A percentile compares a stretch with the other conserved stretches of the same genome.
These are phyloP conservation scores for Xylaria sp. DNA, from an alignment of 2,329 filamentous ascomycete genomes.

Conservation along the genomic window DNA sequence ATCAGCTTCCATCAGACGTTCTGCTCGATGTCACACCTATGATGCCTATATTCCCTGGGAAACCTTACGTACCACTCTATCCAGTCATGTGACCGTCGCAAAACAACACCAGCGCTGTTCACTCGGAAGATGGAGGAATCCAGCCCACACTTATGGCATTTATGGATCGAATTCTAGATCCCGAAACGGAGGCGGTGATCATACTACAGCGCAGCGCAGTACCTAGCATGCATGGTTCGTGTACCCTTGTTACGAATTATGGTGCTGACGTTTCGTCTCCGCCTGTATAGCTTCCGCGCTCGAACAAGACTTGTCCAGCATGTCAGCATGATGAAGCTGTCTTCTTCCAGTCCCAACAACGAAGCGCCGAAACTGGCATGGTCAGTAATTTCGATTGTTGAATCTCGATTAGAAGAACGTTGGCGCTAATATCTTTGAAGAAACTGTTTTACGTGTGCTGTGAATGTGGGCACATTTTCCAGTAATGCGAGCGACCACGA, in stretches of 20 bases:
- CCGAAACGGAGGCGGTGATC: neutral
- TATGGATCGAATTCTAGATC: neutral
- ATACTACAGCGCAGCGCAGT: constrained; percentile 33
- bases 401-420: neutral
- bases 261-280: constrained; percentile 54
- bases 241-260: constrained; percentile 45
- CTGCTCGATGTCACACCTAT: neutral
- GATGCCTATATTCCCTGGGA: neutral
- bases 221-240: constrained; percentile 44
- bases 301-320: constrained; percentile 84
- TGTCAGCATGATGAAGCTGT: constrained; percentile 92
- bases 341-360: constrained; percentile 98
- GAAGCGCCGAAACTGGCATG: constrained; percentile 97
- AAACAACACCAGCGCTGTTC: neutral
- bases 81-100: constrained; percentile 10
- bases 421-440: constrained; percentile 58
- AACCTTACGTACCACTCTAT: neutral
- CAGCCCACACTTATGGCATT: neutral
- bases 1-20: constrained; percentile 7
- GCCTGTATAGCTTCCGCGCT: constrained; percentile 82
- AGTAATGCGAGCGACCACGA: constrained; percentile 51
- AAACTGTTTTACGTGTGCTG: constrained; percentile 96
- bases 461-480: constrained; percentile 89
- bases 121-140: constrained; percentile 4
- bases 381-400: constrained; percentile 69